Conservation (phyloP, 306 rosid genomes). For the Vachellia pachyceras region DNA sequence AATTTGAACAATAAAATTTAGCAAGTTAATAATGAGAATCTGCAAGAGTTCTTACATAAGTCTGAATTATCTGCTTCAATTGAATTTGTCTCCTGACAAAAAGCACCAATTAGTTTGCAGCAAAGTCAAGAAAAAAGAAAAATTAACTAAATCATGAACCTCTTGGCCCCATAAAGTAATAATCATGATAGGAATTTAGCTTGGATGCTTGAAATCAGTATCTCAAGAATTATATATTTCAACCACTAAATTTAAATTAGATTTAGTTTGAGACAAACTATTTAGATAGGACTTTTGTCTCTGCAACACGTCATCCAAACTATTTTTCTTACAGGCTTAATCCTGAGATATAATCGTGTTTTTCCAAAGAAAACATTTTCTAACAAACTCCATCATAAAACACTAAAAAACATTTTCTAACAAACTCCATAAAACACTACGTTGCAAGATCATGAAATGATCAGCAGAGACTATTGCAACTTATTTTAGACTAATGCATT, state of each 20-base stretch:
- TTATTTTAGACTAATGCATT: neutral
- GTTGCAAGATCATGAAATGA: constrained; percentile 2
- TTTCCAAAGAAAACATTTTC: neutral
- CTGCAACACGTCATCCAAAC: neutral
- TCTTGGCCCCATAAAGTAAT: neutral
- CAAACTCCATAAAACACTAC: too few relatives aligned
- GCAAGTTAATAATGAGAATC: constrained; percentile 30
- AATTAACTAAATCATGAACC: neutral
- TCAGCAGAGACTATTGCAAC: neutral
- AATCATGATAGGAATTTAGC: neutral
- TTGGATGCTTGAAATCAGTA: constrained; percentile 21
- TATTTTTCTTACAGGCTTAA: neutral
- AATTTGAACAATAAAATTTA: constrained; percentile 24
- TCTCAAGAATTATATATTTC: constrained; percentile 1
- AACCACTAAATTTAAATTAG: constrained; percentile 3
- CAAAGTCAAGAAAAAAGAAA: neutral
- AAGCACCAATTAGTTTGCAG: constrained; percentile 33
- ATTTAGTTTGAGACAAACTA: neutral
- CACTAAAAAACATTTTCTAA: neutral
- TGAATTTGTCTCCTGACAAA: constrained; percentile 56
- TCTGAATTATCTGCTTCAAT: constrained; percentile 42
- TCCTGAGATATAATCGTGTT: neutral
- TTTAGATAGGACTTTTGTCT: neutral
- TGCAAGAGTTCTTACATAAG: constrained; percentile 58
- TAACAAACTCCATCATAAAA: too few relatives aligned